A percentile compares a stretch with the other conserved stretches of the same genome.
phyloP scores from a whole-genome alignment of 345 rosid genomes.

The Eucalyptus paniculata region DNA sequence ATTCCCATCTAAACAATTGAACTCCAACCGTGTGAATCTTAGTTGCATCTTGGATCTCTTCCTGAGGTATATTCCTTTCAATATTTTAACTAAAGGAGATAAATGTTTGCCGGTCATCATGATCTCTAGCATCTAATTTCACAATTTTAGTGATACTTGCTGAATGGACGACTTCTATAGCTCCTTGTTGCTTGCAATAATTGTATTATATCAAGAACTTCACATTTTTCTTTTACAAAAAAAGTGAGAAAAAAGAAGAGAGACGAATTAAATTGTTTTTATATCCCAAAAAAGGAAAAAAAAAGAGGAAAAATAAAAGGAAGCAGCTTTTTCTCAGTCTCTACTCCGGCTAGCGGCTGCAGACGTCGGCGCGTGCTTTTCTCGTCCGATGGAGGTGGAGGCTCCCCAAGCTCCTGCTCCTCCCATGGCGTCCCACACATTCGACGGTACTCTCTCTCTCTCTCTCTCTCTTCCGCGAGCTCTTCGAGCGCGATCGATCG shows the following conservation, averaged over 20 bases:
- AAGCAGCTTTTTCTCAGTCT: not conserved
- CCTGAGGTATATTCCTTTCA: not conserved
- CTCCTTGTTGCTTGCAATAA: not conserved
- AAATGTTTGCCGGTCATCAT: too few relatives aligned
- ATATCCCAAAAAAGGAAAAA: not conserved
- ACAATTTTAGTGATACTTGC: too few relatives aligned
- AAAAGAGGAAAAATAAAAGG: not conserved
- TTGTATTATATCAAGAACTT: not conserved
- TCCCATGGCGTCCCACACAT: not conserved
- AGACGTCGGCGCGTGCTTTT: not conserved
- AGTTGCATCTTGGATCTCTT: not conserved
- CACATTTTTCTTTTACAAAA: too few relatives aligned
- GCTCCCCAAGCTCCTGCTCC: not conserved
- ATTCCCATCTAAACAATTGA: too few relatives aligned
- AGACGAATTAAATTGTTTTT: not conserved
- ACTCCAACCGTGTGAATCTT: accelerated
- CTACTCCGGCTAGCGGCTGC: not conserved
- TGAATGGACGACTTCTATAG: not conserved
- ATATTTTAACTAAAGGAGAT: too few relatives aligned
- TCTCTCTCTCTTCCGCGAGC: not conserved
- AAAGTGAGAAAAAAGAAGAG: not conserved
- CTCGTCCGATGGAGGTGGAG: not conserved
- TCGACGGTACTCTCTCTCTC: not conserved
- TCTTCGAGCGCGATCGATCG: not conserved
- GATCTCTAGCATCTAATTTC: too few relatives aligned